Evolutionary conservation across 2,329 filamentous ascomycete species (phyloP), one percentile per base, ranked within the genome.

Genomic region (Pezicula carpinea): DNA sequence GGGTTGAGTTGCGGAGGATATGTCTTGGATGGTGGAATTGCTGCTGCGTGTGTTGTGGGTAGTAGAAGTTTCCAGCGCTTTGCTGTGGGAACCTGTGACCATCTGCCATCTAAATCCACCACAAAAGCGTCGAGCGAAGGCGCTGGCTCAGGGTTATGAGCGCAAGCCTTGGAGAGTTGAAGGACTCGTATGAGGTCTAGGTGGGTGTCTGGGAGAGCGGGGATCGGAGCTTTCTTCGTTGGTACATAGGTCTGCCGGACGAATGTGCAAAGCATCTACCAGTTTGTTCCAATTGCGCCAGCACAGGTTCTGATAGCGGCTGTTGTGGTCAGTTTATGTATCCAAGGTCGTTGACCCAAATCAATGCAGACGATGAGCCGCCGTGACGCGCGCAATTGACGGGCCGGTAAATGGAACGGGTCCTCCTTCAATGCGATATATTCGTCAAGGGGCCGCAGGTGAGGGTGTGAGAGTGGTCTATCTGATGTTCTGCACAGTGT

Each of bases 91-190:
- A 82, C 69, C 74, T 74, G 71, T 78, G 79, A 77, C 76, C 79
- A 81, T 85, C 79, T 72, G 82, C 81, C 80, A 84, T 82, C 74
- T 79, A 82, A 76, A 59, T 66, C 51, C 55, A 49, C 59, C 56
- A 53, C 53, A 42, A 49, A 51, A 32, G 50, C 26, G 48, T 57
- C 45, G 40, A 52, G 46, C 22, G 53, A 48, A 44, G 54, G 56
- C 49, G 53, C 52, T 50, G 45, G 52, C 57, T 58, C 59, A 38
- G 39, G 39, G 43, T 40, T 42, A 43, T 49, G 53, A 59, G 56
- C 53, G 52, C 55, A 51, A 44, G 53, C 53, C 53, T 53, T 43
- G 41, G 32, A 31, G 39, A 36, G 41, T 40, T 40, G 36, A 39
- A 29, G 46, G 34, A 36, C 38, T 39, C 43, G 36, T 26, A 41